These are phyloP conservation scores for Metschnikowia continentalis DNA, from an alignment of 805 yeast species.

Conservation along the genomic window DNA sequence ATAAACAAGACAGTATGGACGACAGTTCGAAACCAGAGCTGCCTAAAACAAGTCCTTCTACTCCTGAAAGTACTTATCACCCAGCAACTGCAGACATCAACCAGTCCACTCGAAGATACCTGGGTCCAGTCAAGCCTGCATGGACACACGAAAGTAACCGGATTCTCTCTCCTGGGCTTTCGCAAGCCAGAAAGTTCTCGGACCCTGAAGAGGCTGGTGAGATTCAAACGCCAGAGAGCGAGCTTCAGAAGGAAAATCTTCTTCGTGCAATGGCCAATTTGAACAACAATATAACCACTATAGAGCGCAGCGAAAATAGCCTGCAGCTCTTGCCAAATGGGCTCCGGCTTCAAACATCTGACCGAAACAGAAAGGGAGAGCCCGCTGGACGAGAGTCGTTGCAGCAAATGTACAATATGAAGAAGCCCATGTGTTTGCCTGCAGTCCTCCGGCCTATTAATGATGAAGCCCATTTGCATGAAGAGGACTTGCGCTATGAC, in stretches of 20 bases:
- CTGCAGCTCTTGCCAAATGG: not conserved
- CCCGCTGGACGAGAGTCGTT: constrained; percentile 7
- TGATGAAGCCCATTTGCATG: constrained; percentile 9
- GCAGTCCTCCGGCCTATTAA: constrained; percentile 46
- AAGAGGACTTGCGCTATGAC: constrained; percentile 9
- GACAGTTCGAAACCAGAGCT: not conserved
- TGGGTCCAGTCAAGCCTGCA: constrained; percentile 14
- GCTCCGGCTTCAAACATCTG: not conserved
- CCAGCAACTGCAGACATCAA: constrained; percentile 16
- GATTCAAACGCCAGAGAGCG: not conserved
- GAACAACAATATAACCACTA: constrained; percentile 10
- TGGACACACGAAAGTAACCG: constrained; percentile 6
- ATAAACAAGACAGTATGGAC: not conserved
- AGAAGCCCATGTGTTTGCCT: constrained; percentile 46
- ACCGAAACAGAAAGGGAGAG: constrained; percentile 8
- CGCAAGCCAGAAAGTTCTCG: not conserved
- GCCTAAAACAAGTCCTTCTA: not conserved
- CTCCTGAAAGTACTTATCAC: constrained; percentile 7
- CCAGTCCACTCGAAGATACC: constrained; percentile 16
- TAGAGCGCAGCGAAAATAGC: constrained; percentile 6
- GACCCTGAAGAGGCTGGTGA: not conserved
- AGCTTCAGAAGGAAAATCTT: constrained; percentile 13
- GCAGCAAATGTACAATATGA: constrained; percentile 44
- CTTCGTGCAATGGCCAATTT: constrained; percentile 18
- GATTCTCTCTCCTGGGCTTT: constrained; percentile 6